phyloP scores from a whole-genome alignment of 257 asterid species.

The Forsythia suspensa region DNA sequence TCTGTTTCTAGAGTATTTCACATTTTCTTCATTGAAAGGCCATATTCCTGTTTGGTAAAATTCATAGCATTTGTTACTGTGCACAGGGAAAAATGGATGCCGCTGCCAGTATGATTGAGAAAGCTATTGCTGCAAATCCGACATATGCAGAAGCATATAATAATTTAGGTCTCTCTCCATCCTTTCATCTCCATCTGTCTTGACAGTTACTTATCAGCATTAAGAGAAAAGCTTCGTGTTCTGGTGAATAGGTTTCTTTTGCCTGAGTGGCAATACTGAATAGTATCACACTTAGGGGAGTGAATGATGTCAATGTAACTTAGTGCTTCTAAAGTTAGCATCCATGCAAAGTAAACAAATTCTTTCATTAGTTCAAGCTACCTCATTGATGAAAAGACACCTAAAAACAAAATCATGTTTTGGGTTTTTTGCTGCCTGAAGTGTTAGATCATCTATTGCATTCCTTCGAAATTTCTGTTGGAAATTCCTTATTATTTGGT shows the following conservation, averaged over 20 bases:
- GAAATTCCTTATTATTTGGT: background rate
- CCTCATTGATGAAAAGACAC: background rate
- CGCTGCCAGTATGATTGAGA: constrained; percentile 96
- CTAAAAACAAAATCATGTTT: background rate
- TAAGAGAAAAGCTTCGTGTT: background rate
- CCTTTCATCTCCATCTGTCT: background rate
- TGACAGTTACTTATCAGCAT: constrained; percentile 5
- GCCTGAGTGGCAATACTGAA: constrained; percentile 6
- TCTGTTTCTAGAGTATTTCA: constrained; percentile 23
- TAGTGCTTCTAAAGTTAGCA: constrained; percentile 8
- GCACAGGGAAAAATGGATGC: constrained; percentile 98
- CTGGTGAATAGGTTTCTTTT: background rate
- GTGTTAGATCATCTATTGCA: constrained; percentile 2
- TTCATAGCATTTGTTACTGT: constrained; percentile 18
- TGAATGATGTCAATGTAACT: constrained; percentile 1
- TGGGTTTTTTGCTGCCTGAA: constrained; percentile 3
- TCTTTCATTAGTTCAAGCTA: background rate
- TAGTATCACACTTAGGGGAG: constrained; percentile 5
- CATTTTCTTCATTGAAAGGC: background rate
- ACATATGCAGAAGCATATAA: constrained; percentile 99
- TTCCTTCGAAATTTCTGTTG: background rate
- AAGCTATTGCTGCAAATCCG: constrained; percentile 98
- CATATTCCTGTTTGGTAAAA: constrained; percentile 4
- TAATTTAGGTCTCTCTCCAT: constrained; percentile 67
- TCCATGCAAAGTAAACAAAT: background rate